Percentiles rank a stretch among this genome's conserved stretches.
Evolutionary conservation across 1,284 basidiomycete genomes (phyloP).

Genomic region (Peniophora sp.): DNA sequence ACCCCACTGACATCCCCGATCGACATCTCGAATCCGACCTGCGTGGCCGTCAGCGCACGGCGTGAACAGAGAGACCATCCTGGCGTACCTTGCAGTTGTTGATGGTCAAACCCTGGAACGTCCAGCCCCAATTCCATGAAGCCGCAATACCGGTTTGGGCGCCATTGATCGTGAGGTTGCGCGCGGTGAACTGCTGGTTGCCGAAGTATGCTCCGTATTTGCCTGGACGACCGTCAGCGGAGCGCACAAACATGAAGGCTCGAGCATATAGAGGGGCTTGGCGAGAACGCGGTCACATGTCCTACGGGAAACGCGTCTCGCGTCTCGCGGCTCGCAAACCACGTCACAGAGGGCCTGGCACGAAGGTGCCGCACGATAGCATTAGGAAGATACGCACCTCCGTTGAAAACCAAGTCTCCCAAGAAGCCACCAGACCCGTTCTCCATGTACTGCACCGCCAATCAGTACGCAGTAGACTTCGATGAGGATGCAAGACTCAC

Average conservation of each 20-base stretch:
- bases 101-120: constrained; percentile 51
- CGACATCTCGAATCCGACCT: constrained; percentile 38
- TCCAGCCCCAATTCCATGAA: constrained; percentile 63
- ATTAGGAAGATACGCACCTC: constrained; percentile 22
- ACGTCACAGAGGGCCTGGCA: too few relatives aligned
- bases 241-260: not conserved
- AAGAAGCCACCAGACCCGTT: constrained; percentile 69
- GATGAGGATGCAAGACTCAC: not conserved
- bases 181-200: constrained; percentile 61
- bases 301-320: too few relatives aligned
- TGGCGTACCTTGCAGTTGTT: constrained; percentile 44
- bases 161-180: constrained; percentile 51
- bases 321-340: too few relatives aligned
- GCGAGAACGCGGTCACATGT: not conserved
- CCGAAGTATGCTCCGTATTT: constrained; percentile 58
- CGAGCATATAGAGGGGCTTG: not conserved
- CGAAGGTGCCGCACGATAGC: too few relatives aligned
- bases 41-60: not conserved
- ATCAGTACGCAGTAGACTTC: too few relatives aligned
- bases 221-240: constrained; percentile 11
- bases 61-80: too few relatives aligned
- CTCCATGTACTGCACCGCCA: constrained; percentile 44
- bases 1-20: constrained; percentile 27
- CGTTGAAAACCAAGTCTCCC: constrained; percentile 62
- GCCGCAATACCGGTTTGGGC: constrained; percentile 33